Evolutionary conservation across 1,139 yeast genomes (phyloP).

Genomic region (Lodderomyces beijingensis): DNA sequence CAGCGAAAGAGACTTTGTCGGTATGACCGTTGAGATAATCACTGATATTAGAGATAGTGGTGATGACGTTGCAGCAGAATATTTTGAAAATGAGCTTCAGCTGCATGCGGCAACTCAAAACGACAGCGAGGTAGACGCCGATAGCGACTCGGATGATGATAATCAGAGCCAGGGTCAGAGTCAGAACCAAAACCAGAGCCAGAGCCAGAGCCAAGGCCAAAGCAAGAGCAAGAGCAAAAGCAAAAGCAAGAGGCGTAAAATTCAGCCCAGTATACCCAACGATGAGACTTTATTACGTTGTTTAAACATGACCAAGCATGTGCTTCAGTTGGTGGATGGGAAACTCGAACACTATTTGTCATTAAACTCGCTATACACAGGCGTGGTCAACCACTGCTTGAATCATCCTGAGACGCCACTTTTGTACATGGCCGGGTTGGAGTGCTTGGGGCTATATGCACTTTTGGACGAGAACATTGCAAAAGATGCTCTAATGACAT

Average conservation of each 20-base stretch:
- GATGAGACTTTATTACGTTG: conserved; percentile 59
- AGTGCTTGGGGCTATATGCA: conserved; percentile 77
- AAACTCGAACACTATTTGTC: conserved; percentile 65
- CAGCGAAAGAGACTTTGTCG: conserved; percentile 77
- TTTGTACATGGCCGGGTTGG: conserved; percentile 61
- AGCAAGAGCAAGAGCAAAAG: not conserved
- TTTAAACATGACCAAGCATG: conserved; percentile 63
- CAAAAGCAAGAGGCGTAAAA: conserved; percentile 24
- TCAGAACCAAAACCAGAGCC: conserved; percentile 21
- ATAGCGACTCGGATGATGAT: conserved; percentile 11
- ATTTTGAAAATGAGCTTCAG: conserved; percentile 19
- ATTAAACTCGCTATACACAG: conserved; percentile 67
- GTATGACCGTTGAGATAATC: conserved; percentile 80
- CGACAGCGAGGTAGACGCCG: conserved; percentile 9
- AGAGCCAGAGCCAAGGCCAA: conserved; percentile 13
- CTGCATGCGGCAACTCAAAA: conserved; percentile 15
- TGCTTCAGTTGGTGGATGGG: conserved; percentile 63
- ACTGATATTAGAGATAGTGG: conserved; percentile 76
- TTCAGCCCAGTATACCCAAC: conserved; percentile 39
- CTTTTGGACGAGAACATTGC: conserved; percentile 66
- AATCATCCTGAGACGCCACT: conserved; percentile 55
- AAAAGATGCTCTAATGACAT: conserved; percentile 56
- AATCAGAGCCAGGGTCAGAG: conserved; percentile 16
- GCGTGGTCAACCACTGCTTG: conserved; percentile 81
- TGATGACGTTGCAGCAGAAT: conserved; percentile 23